Evolutionary conservation across 768 basidiomycete species (phyloP), one percentile per base, ranked within the genome.

Genomic region (Phylloporus rhodoxanthus): DNA sequence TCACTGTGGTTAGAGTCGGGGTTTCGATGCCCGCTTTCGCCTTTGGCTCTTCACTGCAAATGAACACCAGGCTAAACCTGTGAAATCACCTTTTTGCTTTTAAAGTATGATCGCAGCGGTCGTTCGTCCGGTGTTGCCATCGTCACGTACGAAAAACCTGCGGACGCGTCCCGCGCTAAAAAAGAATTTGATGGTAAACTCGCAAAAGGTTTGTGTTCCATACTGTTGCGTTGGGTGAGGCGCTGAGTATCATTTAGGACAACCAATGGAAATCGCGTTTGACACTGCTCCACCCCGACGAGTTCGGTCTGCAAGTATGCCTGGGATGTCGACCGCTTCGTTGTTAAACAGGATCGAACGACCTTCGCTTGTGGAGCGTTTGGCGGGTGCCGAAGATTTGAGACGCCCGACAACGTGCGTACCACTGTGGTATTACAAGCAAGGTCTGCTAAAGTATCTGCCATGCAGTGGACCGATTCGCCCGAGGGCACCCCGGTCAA

Each of bases 61-160:
- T 67, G 63, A 67, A 65, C 66, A 65, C 75, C 71, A 67, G 75
- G 70, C 76, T 78, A 77, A 79, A 77, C 81, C 68, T 82, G 72
- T 76, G 65, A 77, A 75, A 68, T 60, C 65, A 65, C 62, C 63
- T 65, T 69, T 34, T 67, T 62, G 63, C 67, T 71, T 68, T 71
- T 73, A 64, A 79, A 96, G 93, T 96, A 93, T 75, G 93, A 96
- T 73, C 85, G 87, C 66, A 94, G 92, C 60, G 93, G 93, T 57
- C 87, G 93, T 66, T 95, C 93, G 40, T 82, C 79, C 17, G 93
- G 93, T 52, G 76, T 81, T 58, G 93, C 87, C 50, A 78, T 82
- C 58, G 73, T 96, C 65, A 76, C 82, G 8, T 95, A 84, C 71
- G 86, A 90, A 69, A 89, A 83, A 2, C 59, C 78, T 15, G 75